Base-by-base conservation (phyloP, 495 filamentous ascomycete genomes). In the Tuber borchii region DNA sequence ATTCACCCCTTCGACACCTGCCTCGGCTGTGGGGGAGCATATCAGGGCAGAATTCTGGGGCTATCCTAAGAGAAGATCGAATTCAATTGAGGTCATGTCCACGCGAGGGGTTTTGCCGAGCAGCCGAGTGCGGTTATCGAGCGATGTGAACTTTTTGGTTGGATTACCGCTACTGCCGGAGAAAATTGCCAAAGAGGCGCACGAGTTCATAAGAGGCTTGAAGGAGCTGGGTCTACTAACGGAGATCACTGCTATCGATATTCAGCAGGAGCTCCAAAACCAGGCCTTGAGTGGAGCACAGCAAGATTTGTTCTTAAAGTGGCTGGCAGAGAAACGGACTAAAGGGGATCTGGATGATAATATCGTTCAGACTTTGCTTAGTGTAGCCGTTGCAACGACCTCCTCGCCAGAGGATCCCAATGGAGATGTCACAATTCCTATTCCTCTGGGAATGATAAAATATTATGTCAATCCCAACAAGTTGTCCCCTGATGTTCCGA, bases 11-110 rank as follows among this genome's bases (percentile, higher is more conserved):
- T 97, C 95, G 5, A 97, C 96, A 0, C 96, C 96, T 5, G 94
- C 91, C 73, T 87, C 88, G 5, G 85, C 91, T 71, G 90, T 98
- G 39, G 92, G 93, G 1, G 88, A 91, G 73, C 91, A 91, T 71
- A 93, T 98, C 74, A 93, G 97, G 83, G 91, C 96, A 83, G 92
- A 92, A 1, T 99, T 98, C 82, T 99, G 95, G 95, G 94, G 89
- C 75, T 93, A 92, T 71, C 93, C 91, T 82, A 92, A 90, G 78
- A 90, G 90, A 48, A 87, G 90, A 1, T 90, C 89, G 1, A 34
- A 31, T 34, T 65, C 56, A 6, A 94, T 98, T 76, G 94, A 97
- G 79, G 87, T 98, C 5, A 88, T 95, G 74, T 97, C 93, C 19
- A 95, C 93, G 9, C 88, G 90, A 73, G 96, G 96, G 70, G 90